Evolutionary conservation across 129 eudicot genomes (phyloP).

Genomic region (Logfia minima): DNA sequence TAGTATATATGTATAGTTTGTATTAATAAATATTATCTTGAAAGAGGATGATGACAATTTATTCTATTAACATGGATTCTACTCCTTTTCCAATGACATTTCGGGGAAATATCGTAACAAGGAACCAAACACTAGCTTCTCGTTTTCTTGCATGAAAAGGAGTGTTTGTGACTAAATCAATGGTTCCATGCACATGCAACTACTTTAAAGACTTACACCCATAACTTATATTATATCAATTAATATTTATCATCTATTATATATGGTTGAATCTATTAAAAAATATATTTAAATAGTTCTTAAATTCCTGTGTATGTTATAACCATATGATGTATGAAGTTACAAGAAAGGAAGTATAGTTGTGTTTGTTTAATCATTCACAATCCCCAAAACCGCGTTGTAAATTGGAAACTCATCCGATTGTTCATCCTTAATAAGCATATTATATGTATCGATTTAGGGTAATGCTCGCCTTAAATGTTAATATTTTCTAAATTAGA

Average conservation of each 20-base stretch:
- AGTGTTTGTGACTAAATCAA: constrained; percentile 38
- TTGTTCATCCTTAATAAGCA: constrained; percentile 18
- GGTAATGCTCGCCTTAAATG: background rate
- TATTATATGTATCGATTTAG: background rate
- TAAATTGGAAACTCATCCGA: constrained; percentile 13
- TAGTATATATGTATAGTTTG: constrained; percentile 13
- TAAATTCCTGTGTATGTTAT: too few species aligned
- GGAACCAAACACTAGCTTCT: constrained; percentile 44
- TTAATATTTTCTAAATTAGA: background rate
- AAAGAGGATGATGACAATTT: constrained; percentile 2
- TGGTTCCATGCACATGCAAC: constrained; percentile 42
- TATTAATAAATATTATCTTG: constrained; percentile 34
- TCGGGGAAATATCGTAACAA: constrained; percentile 23
- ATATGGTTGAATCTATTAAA: too few species aligned
- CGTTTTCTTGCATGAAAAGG: constrained; percentile 41
- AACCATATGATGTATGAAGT: too few species aligned
- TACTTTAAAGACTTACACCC: constrained; percentile 35
- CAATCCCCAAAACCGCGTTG: constrained; percentile 7
- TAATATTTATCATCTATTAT: background rate
- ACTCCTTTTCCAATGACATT: constrained; percentile 39
- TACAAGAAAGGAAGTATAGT: background rate
- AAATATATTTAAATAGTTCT: too few species aligned
- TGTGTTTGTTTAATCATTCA: background rate
- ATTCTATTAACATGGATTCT: constrained; percentile 17
- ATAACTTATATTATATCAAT: constrained; percentile 25